Conservation (phyloP, 2,329 filamentous ascomycete genomes). For the Talaromyces amestolkiae region DNA sequence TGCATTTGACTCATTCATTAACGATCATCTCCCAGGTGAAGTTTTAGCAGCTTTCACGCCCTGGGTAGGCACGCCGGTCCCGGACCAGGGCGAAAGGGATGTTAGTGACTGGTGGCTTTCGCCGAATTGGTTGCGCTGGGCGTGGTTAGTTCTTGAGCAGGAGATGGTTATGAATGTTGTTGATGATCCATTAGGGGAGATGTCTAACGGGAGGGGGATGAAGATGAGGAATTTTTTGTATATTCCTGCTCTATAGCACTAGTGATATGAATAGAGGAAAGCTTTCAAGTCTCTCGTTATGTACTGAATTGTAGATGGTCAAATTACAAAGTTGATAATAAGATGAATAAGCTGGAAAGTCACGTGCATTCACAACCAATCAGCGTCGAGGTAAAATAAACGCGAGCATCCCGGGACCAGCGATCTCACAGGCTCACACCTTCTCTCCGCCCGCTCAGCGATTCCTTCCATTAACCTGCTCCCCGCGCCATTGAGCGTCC, state of each 20-base stretch:
- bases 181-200: conserved; percentile 34
- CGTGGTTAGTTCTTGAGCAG: conserved; percentile 42
- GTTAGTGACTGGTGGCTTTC: conserved; percentile 38
- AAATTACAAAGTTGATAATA: not conserved
- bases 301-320: not conserved
- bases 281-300: not conserved
- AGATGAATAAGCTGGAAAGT: not conserved
- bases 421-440: conserved; percentile 1
- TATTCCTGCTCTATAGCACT: conserved; percentile 31
- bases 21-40: conserved; percentile 21
- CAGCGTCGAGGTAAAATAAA: conserved; percentile 34
- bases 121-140: conserved; percentile 43
- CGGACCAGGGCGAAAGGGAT: conserved; percentile 12
- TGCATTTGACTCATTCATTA: conserved; percentile 27
- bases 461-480: not conserved
- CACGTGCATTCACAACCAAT: conserved; percentile 39
- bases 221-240: conserved; percentile 37
- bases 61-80: not conserved
- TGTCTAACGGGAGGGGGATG: conserved; percentile 18
- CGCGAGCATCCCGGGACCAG: conserved; percentile 16
- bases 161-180: conserved; percentile 39
- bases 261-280: not conserved
- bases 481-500: conserved; percentile 35
- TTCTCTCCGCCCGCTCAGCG: conserved; percentile 10
- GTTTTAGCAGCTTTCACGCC: not conserved